Evolutionary conservation across 129 eudicot genomes (phyloP).

Genomic region (Escallonia rubra): DNA sequence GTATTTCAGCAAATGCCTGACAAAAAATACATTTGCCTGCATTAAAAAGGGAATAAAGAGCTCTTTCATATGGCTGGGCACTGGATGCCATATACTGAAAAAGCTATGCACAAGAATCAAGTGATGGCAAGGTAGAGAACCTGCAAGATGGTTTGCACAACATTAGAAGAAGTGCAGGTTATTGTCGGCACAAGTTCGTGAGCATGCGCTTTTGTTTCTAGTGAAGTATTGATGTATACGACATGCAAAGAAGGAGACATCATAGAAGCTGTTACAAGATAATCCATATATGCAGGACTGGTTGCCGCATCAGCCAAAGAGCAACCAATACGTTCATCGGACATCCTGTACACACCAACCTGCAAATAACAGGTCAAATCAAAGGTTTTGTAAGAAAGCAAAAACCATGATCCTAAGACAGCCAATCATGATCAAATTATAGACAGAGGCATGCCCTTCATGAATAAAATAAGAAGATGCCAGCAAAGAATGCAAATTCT

Average conservation of each 20-base stretch:
- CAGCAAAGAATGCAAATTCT: too few species aligned
- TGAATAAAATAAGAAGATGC: too few species aligned
- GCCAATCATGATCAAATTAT: too few species aligned
- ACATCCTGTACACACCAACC: constrained; percentile 99
- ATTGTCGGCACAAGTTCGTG: constrained; percentile 95
- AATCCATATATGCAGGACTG: constrained; percentile 78
- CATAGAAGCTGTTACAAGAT: constrained; percentile 67
- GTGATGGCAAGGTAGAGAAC: constrained; percentile 28
- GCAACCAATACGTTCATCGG: constrained; percentile 87
- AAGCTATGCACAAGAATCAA: not conserved
- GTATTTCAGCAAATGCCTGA: constrained; percentile 90
- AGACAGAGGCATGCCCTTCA: too few species aligned
- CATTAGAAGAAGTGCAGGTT: constrained; percentile 97
- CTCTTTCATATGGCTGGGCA: not conserved
- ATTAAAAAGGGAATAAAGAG: constrained; percentile 5
- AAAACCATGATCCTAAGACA: too few species aligned
- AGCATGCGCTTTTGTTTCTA: constrained; percentile 91
- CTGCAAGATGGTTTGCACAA: constrained; percentile 97
- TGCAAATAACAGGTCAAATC: constrained; percentile 14
- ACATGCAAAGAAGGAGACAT: constrained; percentile 92
- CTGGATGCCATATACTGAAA: not conserved
- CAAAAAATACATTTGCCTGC: constrained; percentile 10
- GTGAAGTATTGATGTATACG: constrained; percentile 83
- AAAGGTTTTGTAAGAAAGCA: too few species aligned
- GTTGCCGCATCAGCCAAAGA: constrained; percentile 97